Evolutionary conservation across 2,329 filamentous ascomycete genomes (phyloP).

Genomic region (Aspergillus uvarum): DNA sequence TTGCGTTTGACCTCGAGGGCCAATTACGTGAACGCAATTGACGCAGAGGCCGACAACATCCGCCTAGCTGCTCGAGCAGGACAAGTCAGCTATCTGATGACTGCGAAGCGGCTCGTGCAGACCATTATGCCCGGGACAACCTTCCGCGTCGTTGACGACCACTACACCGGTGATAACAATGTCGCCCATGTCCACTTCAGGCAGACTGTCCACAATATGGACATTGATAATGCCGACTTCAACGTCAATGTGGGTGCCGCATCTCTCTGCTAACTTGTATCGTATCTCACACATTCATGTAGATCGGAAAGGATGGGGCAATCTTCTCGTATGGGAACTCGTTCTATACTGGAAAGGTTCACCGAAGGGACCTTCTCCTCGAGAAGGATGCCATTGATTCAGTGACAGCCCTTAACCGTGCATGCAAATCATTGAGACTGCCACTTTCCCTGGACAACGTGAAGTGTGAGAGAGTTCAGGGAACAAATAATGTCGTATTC

Average conservation of each 20-base stretch:
- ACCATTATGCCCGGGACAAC: neutral
- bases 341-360: constrained; percentile 12
- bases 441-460: constrained; percentile 1
- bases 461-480: constrained; percentile 2
- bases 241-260: constrained; percentile 15
- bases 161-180: constrained; percentile 16
- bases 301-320: constrained; percentile 18
- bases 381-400: constrained; percentile 8
- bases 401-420: constrained; percentile 8
- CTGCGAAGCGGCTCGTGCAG: constrained; percentile 10
- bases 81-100: constrained; percentile 7
- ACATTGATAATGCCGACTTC: constrained; percentile 19
- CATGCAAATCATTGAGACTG: constrained; percentile 3
- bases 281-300: too few species aligned
- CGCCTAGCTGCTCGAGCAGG: neutral
- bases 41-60: neutral
- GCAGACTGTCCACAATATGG: constrained; percentile 13
- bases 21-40: constrained; percentile 4
- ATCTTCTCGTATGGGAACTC: constrained; percentile 18
- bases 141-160: constrained; percentile 14
- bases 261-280: neutral
- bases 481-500: constrained; percentile 8
- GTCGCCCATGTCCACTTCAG: constrained; percentile 16
- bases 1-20: constrained; percentile 10
- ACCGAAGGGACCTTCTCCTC: neutral